Evolutionary conservation across 495 filamentous ascomycete genomes (phyloP).

Genomic region (Penicillium manginii): DNA sequence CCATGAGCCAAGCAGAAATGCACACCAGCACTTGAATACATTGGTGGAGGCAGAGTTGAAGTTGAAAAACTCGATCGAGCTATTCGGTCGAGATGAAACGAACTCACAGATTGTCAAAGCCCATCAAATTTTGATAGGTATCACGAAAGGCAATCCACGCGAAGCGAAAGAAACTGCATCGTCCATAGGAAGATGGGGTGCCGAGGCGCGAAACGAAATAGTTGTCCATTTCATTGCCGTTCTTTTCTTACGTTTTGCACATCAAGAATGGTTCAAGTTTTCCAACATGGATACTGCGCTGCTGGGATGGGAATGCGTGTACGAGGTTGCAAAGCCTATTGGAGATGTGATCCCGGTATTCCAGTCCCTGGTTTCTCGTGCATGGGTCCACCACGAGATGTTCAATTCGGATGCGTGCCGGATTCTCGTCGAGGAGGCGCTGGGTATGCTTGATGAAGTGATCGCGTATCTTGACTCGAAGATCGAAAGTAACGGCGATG

Average conservation of each 20-base stretch:
- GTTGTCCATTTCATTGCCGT: slow-evolving; percentile 20
- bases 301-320: slow-evolving; percentile 22
- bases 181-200: slow-evolving; percentile 29
- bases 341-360: slow-evolving; percentile 23
- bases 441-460: slow-evolving; percentile 16
- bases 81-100: slow-evolving; percentile 29
- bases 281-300: slow-evolving; percentile 20
- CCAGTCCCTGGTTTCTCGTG: slow-evolving; percentile 21
- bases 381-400: slow-evolving; percentile 21
- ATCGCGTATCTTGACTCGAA: slow-evolving; percentile 5
- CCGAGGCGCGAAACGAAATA: slow-evolving; percentile 20
- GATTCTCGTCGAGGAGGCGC: slow-evolving; percentile 17
- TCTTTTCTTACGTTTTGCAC: slow-evolving; percentile 16
- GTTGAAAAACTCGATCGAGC: slow-evolving; percentile 14
- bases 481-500: slow-evolving; percentile 8
- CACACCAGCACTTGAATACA: slow-evolving; percentile 3
- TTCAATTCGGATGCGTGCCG: slow-evolving; percentile 16
- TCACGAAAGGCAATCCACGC: slow-evolving; percentile 16
- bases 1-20: slow-evolving; percentile 2
- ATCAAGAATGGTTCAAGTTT: slow-evolving; percentile 24
- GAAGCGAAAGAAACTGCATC: slow-evolving; percentile 16
- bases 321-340: slow-evolving; percentile 14
- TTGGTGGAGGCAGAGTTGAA: slow-evolving; percentile 19
- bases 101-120: slow-evolving; percentile 23
- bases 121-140: slow-evolving; percentile 25